phyloP scores from a whole-genome alignment of 2,329 filamentous ascomycete species.

The Ophiocordyceps polyrhachis-furcata region DNA sequence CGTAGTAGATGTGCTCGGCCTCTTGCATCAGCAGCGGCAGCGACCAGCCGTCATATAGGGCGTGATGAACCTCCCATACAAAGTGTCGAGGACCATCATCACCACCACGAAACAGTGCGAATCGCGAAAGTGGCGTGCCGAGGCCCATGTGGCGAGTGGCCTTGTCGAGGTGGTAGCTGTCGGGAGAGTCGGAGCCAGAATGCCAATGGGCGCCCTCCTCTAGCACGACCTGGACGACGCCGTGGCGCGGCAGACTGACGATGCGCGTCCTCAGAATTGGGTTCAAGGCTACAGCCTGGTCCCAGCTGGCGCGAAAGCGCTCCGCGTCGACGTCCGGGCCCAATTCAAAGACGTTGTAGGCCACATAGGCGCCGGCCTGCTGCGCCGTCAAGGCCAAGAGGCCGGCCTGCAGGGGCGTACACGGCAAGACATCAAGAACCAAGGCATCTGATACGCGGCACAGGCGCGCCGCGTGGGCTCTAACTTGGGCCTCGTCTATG shows the following conservation, averaged over 20 bases:
- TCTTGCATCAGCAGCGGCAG: constrained; percentile 16
- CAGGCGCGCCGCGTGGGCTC: constrained; percentile 1
- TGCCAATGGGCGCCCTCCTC: constrained; percentile 2
- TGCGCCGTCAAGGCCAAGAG: constrained; percentile 5
- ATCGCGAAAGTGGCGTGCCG: constrained; percentile 4
- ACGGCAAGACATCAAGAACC: constrained; percentile 7
- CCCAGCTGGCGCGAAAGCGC: constrained; percentile 4
- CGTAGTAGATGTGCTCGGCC: constrained; percentile 4
- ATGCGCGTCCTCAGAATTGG: constrained; percentile 5
- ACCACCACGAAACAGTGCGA: constrained; percentile 1
- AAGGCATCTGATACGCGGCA: constrained; percentile 3
- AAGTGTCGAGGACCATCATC: constrained; percentile 1
- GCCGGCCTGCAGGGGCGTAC: constrained; percentile 7
- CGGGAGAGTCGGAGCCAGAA: not conserved
- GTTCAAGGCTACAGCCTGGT: constrained; percentile 3
- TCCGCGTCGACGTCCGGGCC: constrained; percentile 2
- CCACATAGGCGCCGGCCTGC: constrained; percentile 5
- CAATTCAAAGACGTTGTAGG: constrained; percentile 4
- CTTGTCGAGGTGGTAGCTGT: not conserved
- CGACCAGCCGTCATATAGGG: constrained; percentile 34
- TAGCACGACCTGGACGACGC: constrained; percentile 5
- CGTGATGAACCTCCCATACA: constrained; percentile 15
- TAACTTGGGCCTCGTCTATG: not conserved
- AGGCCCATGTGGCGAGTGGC: constrained; percentile 3
- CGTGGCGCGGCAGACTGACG: constrained; percentile 3